Evolutionary conservation across 2,329 filamentous ascomycete species (phyloP).

Genomic region (Lasiodiplodia gonubiensis): DNA sequence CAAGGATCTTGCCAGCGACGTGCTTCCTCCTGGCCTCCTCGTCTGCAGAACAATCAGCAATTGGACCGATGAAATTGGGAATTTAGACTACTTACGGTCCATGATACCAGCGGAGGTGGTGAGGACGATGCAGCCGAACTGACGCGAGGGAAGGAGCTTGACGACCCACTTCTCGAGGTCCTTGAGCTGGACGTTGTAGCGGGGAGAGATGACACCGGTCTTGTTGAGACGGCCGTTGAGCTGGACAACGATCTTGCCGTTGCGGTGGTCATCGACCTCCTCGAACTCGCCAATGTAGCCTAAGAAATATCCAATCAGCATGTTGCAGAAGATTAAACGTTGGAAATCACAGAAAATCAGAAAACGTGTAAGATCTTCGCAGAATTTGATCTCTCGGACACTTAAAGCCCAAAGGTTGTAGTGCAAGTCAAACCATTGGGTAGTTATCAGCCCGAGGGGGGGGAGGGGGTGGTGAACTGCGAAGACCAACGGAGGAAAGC

Average conservation of each 20-base stretch:
- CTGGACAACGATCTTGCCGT: conserved; percentile 99
- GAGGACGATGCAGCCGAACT: conserved; percentile 99
- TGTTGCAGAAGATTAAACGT: conserved; percentile 98
- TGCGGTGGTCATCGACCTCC: conserved; percentile 99
- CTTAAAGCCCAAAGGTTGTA: conserved; percentile 99
- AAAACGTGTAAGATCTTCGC: conserved; percentile 98
- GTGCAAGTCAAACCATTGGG: conserved; percentile 81
- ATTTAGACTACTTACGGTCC: conserved; percentile 60
- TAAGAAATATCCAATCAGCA: conserved; percentile 63
- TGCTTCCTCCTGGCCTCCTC: conserved; percentile 99
- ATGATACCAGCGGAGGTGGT: conserved; percentile 99
- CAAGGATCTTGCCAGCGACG: conserved; percentile 98
- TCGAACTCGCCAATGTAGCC: conserved; percentile 99
- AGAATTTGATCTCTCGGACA: conserved; percentile 88
- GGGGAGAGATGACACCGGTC: conserved; percentile 98
- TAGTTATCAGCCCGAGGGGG: conserved; percentile 99
- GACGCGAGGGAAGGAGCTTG: conserved; percentile 98
- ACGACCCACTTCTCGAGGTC: conserved; percentile 99
- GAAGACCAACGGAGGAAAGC: conserved; percentile 29
- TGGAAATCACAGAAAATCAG: conserved; percentile 77
- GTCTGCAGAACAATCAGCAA: conserved; percentile 56
- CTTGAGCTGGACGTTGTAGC: conserved; percentile 97
- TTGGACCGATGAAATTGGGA: neutral
- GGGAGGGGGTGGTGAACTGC: conserved; percentile 33
- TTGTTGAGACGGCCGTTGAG: conserved; percentile 99